Base-by-base conservation (phyloP, 1,139 yeast species). In the Sugiyamaella castrensis region DNA sequence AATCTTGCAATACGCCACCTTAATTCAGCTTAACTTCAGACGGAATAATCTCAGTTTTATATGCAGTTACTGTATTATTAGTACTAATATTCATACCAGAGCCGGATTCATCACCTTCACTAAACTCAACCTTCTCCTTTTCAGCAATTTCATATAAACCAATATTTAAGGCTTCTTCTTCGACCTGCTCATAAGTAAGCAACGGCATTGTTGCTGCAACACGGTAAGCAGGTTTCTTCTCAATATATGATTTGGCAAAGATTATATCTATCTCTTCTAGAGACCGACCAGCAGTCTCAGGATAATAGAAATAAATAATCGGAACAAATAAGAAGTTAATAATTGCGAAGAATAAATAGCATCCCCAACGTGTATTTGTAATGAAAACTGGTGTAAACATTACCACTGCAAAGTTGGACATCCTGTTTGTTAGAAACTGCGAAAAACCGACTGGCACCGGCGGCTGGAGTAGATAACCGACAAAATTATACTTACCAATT, bases 311-410 rank as follows among this genome's bases (percentile, higher is more conserved):
- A 72, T 69, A 82, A 49, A 83, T 84, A 58, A 73, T 57, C 32
- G 87, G 86, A 37, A 82, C 70, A 71, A 80, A 86, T 84, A 87
- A 82, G 42, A 70, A 65, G 58, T 80, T 80, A 48, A 78, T 65
- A 8, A 59, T 61, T 12, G 72, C 68, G 56, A 70, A 73, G 48
- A 73, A 69, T 16, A 71, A 60, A 66, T 77, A 78, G 43, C 76
- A 74, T 52, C 75, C 75, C 67, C 75, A 70, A 13, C 69, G 65
- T 35, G 78, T 72, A 24, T 46, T 46, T 43, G 60, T 62, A 59
- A 78, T 72, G 49, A 75, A 75, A 32, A 76, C 64, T 1, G 82
- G 82, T 12, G 82, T 77, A 57, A 78, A 72, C 75, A 75, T 72
- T 50, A 77, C 80, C 35, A 77, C 78, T 57, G 76, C 72, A 57